These are phyloP conservation scores for Medakamo hakoo DNA, from an alignment of 139 green algal species.

Conservation along the genomic window DNA sequence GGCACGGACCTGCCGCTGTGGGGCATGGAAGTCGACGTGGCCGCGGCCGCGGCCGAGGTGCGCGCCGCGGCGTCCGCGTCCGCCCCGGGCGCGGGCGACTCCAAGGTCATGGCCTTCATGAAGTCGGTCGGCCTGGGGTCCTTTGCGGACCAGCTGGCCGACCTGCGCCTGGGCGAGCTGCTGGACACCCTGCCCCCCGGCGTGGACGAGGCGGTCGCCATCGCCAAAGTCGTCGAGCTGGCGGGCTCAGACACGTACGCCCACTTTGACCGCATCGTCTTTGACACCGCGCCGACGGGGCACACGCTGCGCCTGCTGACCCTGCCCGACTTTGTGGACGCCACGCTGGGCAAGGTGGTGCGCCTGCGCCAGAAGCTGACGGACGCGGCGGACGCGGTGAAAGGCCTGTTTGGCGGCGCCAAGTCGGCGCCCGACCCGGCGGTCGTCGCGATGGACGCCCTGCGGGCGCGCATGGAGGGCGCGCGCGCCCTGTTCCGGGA, in stretches of 20 bases:
- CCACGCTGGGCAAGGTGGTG: slow-evolving; percentile 56
- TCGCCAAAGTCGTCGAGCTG: slow-evolving; percentile 76
- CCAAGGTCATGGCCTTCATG: slow-evolving; percentile 54
- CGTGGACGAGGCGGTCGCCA: slow-evolving; percentile 84
- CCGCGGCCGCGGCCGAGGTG: slow-evolving; percentile 52
- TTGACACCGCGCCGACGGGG: slow-evolving; percentile 96
- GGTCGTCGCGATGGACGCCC: slow-evolving; percentile 11
- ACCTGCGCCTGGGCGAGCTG: slow-evolving; percentile 67
- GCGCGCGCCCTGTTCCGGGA: slow-evolving; percentile 79
- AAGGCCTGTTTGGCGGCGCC: slow-evolving; percentile 60
- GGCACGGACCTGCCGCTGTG: slow-evolving; percentile 63
- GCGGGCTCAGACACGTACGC: slow-evolving; percentile 61
- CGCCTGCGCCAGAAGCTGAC: slow-evolving; percentile 68
- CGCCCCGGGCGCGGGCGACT: slow-evolving; percentile 33
- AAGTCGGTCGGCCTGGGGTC: slow-evolving; percentile 54
- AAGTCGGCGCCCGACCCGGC: slow-evolving; percentile 44
- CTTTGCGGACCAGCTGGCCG: slow-evolving; percentile 60
- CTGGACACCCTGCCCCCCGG: slow-evolving; percentile 92
- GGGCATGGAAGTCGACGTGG: slow-evolving; percentile 71
- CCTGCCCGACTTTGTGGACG: slow-evolving; percentile 91
- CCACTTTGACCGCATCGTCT: slow-evolving; percentile 86
- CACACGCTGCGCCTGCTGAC: slow-evolving; percentile 93
- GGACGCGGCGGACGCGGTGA: slow-evolving; percentile 43
- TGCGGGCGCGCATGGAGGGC: slow-evolving; percentile 52
- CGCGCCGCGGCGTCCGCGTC: slow-evolving; percentile 13